Percentiles rank a stretch among this genome's conserved stretches.
Conservation (phyloP, 2,329 filamentous ascomycete genomes). For the Xylaria sp. region DNA sequence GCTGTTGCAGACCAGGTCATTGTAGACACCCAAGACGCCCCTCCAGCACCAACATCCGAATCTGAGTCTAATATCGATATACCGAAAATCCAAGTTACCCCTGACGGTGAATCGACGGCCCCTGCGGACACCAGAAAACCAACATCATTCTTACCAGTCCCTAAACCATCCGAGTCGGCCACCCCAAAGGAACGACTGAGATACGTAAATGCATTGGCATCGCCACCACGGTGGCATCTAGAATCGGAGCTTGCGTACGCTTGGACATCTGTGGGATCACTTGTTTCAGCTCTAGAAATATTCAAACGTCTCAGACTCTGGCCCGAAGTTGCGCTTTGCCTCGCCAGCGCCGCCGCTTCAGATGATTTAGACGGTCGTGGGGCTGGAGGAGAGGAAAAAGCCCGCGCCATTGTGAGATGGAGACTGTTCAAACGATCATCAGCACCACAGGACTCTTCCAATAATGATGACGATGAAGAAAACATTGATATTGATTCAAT, state of each 20-base stretch:
- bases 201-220: constrained; percentile 85
- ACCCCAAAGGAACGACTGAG: constrained; percentile 78
- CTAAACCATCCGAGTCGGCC: constrained; percentile 80
- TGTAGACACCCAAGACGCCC: constrained; percentile 70
- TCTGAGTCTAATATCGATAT: constrained; percentile 46
- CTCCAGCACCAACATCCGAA: constrained; percentile 39
- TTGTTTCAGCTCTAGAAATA: constrained; percentile 91
- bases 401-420: constrained; percentile 77
- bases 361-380: constrained; percentile 67
- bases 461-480: constrained; percentile 59
- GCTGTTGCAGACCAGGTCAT: constrained; percentile 95
- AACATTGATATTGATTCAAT: constrained; percentile 67
- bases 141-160: constrained; percentile 82
- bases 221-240: constrained; percentile 90
- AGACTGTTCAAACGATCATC: constrained; percentile 78
- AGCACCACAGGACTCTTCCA: constrained; percentile 44
- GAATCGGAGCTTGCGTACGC: constrained; percentile 91
- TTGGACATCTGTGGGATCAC: constrained; percentile 89
- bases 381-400: constrained; percentile 78
- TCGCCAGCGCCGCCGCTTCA: constrained; percentile 69
- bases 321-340: constrained; percentile 93
- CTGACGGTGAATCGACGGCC: constrained; percentile 45
- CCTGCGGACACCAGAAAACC: constrained; percentile 56
- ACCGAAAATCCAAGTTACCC: constrained; percentile 58
- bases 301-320: constrained; percentile 93